Base-by-base conservation (phyloP, 202 grass and related monocot species). In the Schoenoplectus triqueter region DNA sequence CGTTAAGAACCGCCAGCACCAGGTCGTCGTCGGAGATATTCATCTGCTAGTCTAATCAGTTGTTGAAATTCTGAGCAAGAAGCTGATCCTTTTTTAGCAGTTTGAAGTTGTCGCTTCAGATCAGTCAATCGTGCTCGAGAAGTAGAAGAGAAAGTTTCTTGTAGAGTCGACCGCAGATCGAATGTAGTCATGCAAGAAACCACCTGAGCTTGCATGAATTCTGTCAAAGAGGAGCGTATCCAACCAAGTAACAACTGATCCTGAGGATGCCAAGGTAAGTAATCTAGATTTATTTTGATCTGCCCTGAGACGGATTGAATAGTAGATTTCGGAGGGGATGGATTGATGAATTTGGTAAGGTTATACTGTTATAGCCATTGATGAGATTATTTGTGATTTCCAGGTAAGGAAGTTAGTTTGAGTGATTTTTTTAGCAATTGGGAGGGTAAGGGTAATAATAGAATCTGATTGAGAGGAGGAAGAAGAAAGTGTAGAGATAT, bases 241-340 rank as follows among this genome's bases (percentile, higher is more conserved):
- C 72, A 76, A 7, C 72, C 45, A 1, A 76, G 7, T 2, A 76
- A 52, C 10, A 76, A 44, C 20, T 76, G 45, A 76, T 76, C 75
- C 15, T 79, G 54, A 6, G 5, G 75, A 21, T 51, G 72, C 72
- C 72, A 54, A 6, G 8, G 14, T n/a, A 76, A 10, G 17, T 19
- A 76, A 10, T 51, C 47, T 9, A 7, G 47, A 76, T 76, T 76
- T 54, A 8, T 13, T 6, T 46, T 19, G 7, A 13, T 68, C 13
- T 68, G 39, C 4, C 56, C 56, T 42, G 41, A 15, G 14, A 78
- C 86, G 41, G 18, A 20, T 64, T 17, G 17, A 17, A 64, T 2
- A 64, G 18, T 20, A 7, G 62, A 7, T 59, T 11, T 11, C 8
- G 51, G 51, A 59, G 56, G 56, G 3, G 14, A 59, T 13, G 13